Conservation (phyloP, 1,284 basidiomycete species). For the Ganoderma leucocontextum region DNA sequence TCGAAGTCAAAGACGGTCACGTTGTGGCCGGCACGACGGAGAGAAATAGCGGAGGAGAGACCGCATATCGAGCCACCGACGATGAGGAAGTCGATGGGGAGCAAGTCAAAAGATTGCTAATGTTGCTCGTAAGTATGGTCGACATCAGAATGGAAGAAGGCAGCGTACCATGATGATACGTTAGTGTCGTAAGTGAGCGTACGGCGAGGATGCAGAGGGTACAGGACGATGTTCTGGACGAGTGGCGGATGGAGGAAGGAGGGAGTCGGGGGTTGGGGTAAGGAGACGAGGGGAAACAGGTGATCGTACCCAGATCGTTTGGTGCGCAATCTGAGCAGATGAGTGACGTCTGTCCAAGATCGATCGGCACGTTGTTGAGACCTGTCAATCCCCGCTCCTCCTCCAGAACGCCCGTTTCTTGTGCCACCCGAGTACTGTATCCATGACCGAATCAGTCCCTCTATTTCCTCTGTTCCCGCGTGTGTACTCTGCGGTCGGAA, state of each 20-base stretch:
- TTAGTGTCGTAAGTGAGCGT: not conserved
- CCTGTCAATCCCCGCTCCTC: not conserved
- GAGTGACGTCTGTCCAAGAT: not conserved
- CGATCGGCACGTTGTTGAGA: not conserved
- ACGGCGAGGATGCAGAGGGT: not conserved
- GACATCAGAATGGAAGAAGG: not conserved
- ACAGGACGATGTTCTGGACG: not conserved
- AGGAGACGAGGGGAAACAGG: not conserved
- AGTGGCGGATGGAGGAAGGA: not conserved
- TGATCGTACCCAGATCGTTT: not conserved
- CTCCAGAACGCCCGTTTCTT: not conserved
- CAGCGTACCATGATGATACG: not conserved
- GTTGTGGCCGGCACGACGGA: conserved; percentile 40
- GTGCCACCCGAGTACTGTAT: not conserved
- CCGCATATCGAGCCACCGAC: conserved; percentile 43
- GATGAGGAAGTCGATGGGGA: conserved; percentile 40
- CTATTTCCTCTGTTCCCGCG: not conserved
- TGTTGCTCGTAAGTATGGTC: not conserved
- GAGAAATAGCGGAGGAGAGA: conserved; percentile 40
- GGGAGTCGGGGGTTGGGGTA: not conserved
- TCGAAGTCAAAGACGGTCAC: conserved; percentile 41
- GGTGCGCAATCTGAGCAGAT: not conserved
- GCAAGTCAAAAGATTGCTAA: not conserved
- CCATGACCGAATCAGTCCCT: too few relatives aligned
- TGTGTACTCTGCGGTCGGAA: not conserved